These are phyloP conservation scores for Polyporus tsugae DNA, from an alignment of 1,284 basidiomycete genomes.

Conservation along the genomic window DNA sequence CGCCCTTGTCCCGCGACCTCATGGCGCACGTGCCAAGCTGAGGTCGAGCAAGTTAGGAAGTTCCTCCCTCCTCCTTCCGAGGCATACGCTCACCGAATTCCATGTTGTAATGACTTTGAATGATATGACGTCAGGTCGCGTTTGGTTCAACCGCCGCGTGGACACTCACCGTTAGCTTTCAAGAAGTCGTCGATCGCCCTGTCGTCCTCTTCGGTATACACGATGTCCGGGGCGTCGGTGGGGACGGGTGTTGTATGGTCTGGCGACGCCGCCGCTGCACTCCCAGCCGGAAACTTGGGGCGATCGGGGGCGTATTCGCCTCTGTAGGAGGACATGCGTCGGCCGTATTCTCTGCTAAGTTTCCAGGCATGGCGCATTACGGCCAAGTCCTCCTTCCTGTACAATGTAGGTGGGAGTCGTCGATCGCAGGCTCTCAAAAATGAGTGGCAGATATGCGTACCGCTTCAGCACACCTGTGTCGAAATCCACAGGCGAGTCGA, in stretches of 20 bases:
- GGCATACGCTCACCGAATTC: constrained; percentile 55
- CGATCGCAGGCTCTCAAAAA: not conserved
- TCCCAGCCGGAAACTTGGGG: constrained; percentile 57
- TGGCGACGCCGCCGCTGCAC: constrained; percentile 46
- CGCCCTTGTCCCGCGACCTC: constrained; percentile 62
- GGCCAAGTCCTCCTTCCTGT: constrained; percentile 54
- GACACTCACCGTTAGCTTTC: constrained; percentile 37
- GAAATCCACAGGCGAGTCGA: constrained; percentile 47
- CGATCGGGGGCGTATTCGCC: constrained; percentile 57
- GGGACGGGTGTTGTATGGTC: constrained; percentile 46
- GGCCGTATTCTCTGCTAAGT: constrained; percentile 59
- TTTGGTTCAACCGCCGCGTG: too few species aligned
- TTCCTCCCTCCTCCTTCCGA: not conserved
- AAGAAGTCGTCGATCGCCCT: constrained; percentile 55
- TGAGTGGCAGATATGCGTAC: not conserved
- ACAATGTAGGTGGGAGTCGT: not conserved
- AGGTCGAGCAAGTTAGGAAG: not conserved
- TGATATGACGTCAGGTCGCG: not conserved
- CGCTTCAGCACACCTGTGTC: constrained; percentile 31
- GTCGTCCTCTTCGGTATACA: constrained; percentile 66
- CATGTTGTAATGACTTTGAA: constrained; percentile 40
- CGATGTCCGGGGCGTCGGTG: constrained; percentile 53
- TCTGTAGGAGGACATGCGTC: constrained; percentile 63
- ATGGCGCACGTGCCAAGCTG: constrained; percentile 74
- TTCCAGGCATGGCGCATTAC: constrained; percentile 66